Evolutionary conservation across 768 basidiomycete genomes (phyloP).

Genomic region (Hygrophoropsis aurantiaca): DNA sequence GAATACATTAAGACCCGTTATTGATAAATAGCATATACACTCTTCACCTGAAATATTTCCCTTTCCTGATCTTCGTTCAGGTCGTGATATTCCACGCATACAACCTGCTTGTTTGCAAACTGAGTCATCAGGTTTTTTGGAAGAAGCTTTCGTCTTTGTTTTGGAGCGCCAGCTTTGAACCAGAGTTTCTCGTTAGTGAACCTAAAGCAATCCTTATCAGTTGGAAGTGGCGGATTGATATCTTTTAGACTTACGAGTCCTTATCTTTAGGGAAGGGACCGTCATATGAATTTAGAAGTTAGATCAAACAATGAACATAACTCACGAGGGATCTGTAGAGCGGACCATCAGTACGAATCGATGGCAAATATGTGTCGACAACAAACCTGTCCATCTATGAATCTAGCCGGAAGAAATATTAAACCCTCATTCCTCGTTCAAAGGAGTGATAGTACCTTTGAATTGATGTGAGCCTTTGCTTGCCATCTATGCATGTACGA

Average conservation of each 20-base stretch:
- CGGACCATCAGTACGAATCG: conserved; percentile 2
- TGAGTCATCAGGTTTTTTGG: conserved; percentile 31
- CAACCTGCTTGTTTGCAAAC: conserved; percentile 47
- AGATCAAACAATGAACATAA: conserved; percentile 1
- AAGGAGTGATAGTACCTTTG: conserved; percentile 40
- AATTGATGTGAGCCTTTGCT: conserved; percentile 69
- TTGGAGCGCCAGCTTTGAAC: conserved; percentile 26
- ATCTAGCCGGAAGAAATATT: conserved; percentile 33
- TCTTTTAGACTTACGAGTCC: conserved; percentile 40
- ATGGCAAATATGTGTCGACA: neutral
- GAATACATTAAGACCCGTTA: no score
- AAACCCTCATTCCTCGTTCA: no score
- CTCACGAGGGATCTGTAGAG: conserved; percentile 44
- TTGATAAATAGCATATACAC: no score
- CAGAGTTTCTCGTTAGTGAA: conserved; percentile 39
- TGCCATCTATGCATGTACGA: conserved; percentile 69
- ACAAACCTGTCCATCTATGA: conserved; percentile 56
- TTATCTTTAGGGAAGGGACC: conserved; percentile 27
- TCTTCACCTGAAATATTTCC: conserved; percentile 60
- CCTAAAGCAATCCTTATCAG: conserved; percentile 9
- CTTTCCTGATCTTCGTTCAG: conserved; percentile 55
- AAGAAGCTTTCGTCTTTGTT: conserved; percentile 29
- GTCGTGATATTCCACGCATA: conserved; percentile 53
- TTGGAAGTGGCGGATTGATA: no score
- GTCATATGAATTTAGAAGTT: conserved; percentile 7